These are phyloP conservation scores for Tolypocladium cylindrosporum DNA, from an alignment of 2,329 filamentous ascomycete species.

Conservation along the genomic window DNA sequence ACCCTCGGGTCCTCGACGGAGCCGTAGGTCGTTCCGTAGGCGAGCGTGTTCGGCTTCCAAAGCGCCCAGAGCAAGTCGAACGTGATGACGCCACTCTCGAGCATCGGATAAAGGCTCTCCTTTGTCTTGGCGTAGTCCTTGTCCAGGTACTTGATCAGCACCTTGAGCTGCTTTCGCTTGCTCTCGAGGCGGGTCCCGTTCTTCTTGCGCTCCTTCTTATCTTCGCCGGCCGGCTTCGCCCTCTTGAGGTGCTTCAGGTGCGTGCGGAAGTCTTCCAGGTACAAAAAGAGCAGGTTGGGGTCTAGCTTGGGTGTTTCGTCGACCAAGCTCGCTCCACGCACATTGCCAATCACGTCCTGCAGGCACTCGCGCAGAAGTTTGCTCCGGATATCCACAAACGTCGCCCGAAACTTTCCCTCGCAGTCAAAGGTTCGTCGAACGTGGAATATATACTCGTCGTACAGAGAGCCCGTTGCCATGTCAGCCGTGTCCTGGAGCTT, in stretches of 20 bases:
- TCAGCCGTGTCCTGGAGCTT: slow-evolving; percentile 46
- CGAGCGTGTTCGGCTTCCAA: slow-evolving; percentile 78
- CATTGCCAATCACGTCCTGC: slow-evolving; percentile 25
- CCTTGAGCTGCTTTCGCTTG: slow-evolving; percentile 57
- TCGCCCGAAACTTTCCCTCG: slow-evolving; percentile 68
- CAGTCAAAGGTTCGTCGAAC: slow-evolving; percentile 75
- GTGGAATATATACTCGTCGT: slow-evolving; percentile 74
- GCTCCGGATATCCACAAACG: slow-evolving; percentile 77
- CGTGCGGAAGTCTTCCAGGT: slow-evolving; percentile 66
- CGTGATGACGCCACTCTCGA: slow-evolving; percentile 75
- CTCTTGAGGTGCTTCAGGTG: slow-evolving; percentile 56
- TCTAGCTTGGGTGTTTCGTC: slow-evolving; percentile 68
- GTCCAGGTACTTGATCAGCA: slow-evolving; percentile 68
- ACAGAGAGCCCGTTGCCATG: slow-evolving; percentile 38
- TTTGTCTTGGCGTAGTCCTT: slow-evolving; percentile 71
- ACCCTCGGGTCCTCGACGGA: slow-evolving; percentile 66
- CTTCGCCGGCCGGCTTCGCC: slow-evolving; percentile 34
- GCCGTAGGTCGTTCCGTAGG: slow-evolving; percentile 68
- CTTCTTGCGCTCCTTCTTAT: slow-evolving; percentile 51
- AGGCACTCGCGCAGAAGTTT: slow-evolving; percentile 61
- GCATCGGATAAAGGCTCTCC: slow-evolving; percentile 67
- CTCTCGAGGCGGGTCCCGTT: slow-evolving; percentile 44
- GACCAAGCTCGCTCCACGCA: slow-evolving; percentile 58
- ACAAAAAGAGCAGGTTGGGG: slow-evolving; percentile 61
- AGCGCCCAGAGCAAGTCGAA: slow-evolving; percentile 84